Base-by-base conservation (phyloP, 768 basidiomycete genomes). In the Baorangia bicolor region DNA sequence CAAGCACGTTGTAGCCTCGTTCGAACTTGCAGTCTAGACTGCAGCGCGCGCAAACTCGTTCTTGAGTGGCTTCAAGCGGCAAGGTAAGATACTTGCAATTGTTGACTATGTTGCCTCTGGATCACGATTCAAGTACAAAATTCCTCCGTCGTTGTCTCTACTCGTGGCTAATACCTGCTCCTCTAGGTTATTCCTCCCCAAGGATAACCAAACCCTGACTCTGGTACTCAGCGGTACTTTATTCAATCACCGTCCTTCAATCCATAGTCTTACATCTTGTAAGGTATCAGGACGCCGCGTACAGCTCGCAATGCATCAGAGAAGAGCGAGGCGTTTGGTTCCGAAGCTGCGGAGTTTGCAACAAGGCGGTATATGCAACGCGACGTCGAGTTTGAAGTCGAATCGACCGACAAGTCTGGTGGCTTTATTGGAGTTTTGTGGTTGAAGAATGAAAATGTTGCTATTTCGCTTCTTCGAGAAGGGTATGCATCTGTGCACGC, bases 61-160 rank as follows among this genome's bases (percentile, higher is more conserved):
- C 74, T 73, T 98, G 39, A 90, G 90, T 54, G 82, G 88, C 40
- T 95, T 98, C 80, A 98, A 97, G 74, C 87, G 96, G 28, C 75
- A 85, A 48, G 94, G 95, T 7, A 83, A 81, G 59, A 84, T 95
- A 51, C 78, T 87, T 2, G 97, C 90, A 10, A 76, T 96, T 11
- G 92, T 98, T 18, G 95, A 98, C 38, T 97, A 92, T 67, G 94
- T 98, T 50, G 86, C 94, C 39, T 84, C 93, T 34, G 96, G 95
- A 27, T 97, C 95, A 12, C 85, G 96, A 50, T 98, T 95, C 85
- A 99, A 94, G 93, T 92, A 53, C 31, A 76, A 76, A 70, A 20
- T 28, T 48, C 51, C 60, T 37, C 23, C 18, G 34, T 21, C 21
- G 30, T 40, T 56, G 5, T 14, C 5, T 28, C 47, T 25, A 49